Base-by-base conservation (phyloP, 148 eudicot genomes). In the Diospyros lotus region DNA sequence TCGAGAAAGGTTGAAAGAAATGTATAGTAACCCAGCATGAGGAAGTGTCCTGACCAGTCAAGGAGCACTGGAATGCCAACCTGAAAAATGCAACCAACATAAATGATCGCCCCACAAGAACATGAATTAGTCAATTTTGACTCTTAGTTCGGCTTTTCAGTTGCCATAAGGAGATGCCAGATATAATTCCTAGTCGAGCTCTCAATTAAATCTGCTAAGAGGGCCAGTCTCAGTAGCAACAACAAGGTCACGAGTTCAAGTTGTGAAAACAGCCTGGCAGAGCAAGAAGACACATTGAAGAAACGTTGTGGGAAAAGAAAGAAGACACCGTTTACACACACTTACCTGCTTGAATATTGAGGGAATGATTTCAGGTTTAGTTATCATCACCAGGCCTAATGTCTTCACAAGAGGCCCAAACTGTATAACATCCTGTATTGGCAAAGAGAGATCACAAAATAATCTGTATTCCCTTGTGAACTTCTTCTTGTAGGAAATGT, bases 341-440 rank as follows among this genome's bases (percentile, higher is more conserved):
- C 39, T 71, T 82, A 89, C 99, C 96, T 95, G 96, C 82, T 93
- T 91, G 78, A 95, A 91, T 79, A 95, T 95, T 55, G 97, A 90
- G 59, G 99, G 97, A 59, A 95, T 81, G 53, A 95, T 84, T 79
- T 77, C 84, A 80, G 99, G 99, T 64, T 85, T 87, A 63, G 81
- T 88, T 40, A 95, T 63, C 99, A 93, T 93, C 80, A 95, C 97
- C 13, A 89, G 79, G 71, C 99, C 97, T 78, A 95, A 75, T 65
- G 99, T 95, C 84, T 89, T 95, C 75, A 95, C 99, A n/a, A 95
- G 96, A 73, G 99, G 99, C 58, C 97, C 92, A 61, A 95, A 95
- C 79, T 95, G 96, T 81, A 95, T 89, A 42, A 95, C 99, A 88
- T 95, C 99, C 99, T 95, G 89, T 53, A 12, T 55, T 43, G 18